Conservation (phyloP, 192 early-diverging fungal species). For the Linnemannia zychae region DNA sequence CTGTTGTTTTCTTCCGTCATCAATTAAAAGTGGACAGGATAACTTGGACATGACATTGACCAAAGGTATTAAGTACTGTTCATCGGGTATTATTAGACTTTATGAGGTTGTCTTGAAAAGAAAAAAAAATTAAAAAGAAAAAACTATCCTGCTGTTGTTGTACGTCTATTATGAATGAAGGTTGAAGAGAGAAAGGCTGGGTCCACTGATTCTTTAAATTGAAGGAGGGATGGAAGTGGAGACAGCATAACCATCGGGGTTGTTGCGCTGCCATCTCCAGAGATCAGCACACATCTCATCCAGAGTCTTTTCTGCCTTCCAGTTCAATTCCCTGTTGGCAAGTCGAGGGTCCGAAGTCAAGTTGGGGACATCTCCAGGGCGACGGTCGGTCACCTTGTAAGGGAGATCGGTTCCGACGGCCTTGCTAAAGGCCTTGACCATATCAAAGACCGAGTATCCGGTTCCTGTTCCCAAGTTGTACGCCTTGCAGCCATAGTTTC, state of each 20-base stretch:
- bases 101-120: neutral
- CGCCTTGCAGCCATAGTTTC: constrained; percentile 65
- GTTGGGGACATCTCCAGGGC: constrained; percentile 67
- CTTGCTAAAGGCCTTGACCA: constrained; percentile 85
- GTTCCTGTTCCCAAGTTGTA: constrained; percentile 94
- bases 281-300: constrained; percentile 73
- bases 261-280: constrained; percentile 68
- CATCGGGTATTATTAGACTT: constrained; percentile 1
- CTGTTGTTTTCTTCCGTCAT: neutral
- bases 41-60: too few species aligned
- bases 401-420: constrained; percentile 88
- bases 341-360: constrained; percentile 65
- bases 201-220: neutral
- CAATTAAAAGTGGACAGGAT: neutral
- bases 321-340: constrained; percentile 65
- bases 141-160: neutral
- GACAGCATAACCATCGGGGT: constrained; percentile 62
- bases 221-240: neutral
- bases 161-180: neutral
- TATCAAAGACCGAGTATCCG: constrained; percentile 94
- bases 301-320: constrained; percentile 61
- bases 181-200: too few species aligned
- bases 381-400: constrained; percentile 68
- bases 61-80: neutral
- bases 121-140: neutral